Evolutionary conservation across 805 yeast species (phyloP).

Genomic region (Dipodascopsis tothii): DNA sequence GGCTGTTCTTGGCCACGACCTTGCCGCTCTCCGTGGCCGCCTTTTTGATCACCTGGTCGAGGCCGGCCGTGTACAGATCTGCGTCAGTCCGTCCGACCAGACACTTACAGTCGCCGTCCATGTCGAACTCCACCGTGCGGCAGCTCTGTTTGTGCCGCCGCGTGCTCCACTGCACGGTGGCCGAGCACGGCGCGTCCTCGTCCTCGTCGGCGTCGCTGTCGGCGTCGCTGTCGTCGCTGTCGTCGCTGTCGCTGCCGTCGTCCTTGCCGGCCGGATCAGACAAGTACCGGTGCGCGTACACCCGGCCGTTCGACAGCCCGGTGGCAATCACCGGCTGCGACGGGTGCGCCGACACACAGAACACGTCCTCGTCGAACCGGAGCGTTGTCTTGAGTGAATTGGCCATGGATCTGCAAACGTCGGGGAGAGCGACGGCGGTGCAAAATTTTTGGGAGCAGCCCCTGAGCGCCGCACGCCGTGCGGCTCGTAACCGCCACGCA

Average conservation of each 20-base stretch:
- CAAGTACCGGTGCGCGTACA: slow-evolving; percentile 12
- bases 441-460: no score
- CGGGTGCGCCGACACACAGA: slow-evolving; percentile 15
- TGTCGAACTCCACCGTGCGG: slow-evolving; percentile 60
- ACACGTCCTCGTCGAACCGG: slow-evolving; percentile 3
- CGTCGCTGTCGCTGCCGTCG: slow-evolving; percentile 2
- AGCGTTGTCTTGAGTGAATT: neutral
- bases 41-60: slow-evolving; percentile 70
- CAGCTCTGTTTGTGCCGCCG: slow-evolving; percentile 87
- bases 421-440: no score
- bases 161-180: slow-evolving; percentile 57
- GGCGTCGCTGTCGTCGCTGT: neutral
- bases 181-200: neutral
- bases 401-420: no score
- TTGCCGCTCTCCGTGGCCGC: slow-evolving; percentile 67
- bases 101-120: slow-evolving; percentile 43
- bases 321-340: slow-evolving; percentile 13
- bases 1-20: slow-evolving; percentile 49
- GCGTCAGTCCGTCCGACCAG: neutral
- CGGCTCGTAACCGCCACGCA: no score
- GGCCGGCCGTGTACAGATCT: slow-evolving; percentile 60
- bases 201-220: slow-evolving; percentile 3
- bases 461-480: no score
- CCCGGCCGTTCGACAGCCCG: slow-evolving; percentile 20
- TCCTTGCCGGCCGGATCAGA: slow-evolving; percentile 3